Base-by-base conservation (phyloP, 257 asterid species). In the Solanum ossicruentum region DNA sequence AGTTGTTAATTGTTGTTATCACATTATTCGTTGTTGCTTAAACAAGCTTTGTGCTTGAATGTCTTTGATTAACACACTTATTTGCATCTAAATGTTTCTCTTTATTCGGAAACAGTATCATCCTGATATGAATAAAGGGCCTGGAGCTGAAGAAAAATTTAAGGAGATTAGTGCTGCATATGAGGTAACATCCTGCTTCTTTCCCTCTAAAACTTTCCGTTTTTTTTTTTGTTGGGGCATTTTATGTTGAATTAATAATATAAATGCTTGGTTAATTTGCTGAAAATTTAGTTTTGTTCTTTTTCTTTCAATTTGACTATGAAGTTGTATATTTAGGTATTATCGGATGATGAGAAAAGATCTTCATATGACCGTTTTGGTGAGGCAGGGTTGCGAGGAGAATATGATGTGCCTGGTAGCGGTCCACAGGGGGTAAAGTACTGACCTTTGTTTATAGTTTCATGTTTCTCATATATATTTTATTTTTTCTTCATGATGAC, bases 151-250 rank as follows among this genome's bases (percentile, higher is more conserved):
- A 92, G 99, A 95, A 55, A 95, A 93, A 88, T 97, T 97, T 55
- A 97, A 97, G 90, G 97, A 95, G 88, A 94, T 96, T 80, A 92
- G 92, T 86, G 98, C 99, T 90, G 98, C 99, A 5, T 96, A 96
- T 52, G 99, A 96, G 99, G 99, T 96, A 88, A 52, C 69, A 20
- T 84, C 82, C 52, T 39, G 52, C 60, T 32, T 41, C 56, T 36
- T 16, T 28, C 55, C 36, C 67, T 58, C 57, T 43, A 55, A 23
- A 36, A 32, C 43, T 55, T 13, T 6, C 80, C 9, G 32, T 39
- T 43, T 72, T 8, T 36, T 36, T 26, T 60, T 5, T 23, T 20
- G 7, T 1, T 16, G 32, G 12, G 12, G 73, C 5, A 60, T 12
- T 57, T 17, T 83, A 11, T 69, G 60, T 69, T 12, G 81, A 54